Percentiles rank a stretch among this genome's conserved stretches.
These are phyloP conservation scores for Vanilla planifolia DNA, from an alignment of 106 monocot genomes.

Conservation along the genomic window DNA sequence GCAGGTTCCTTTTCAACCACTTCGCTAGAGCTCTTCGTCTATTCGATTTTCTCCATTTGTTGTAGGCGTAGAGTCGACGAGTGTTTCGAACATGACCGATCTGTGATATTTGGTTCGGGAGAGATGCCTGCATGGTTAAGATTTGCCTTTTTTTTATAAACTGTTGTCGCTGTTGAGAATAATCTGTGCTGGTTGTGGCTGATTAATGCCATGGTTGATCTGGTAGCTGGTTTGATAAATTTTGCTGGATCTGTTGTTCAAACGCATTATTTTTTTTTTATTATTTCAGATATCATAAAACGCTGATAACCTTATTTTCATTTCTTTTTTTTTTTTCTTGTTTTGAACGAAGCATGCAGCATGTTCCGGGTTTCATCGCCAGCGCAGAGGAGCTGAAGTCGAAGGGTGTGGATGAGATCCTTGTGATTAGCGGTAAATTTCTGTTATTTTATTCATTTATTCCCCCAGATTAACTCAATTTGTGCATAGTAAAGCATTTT, in stretches of 20 bases:
- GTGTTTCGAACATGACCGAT: no score
- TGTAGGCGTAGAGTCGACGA: no score
- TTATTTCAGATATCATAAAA: not conserved
- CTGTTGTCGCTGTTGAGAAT: no score
- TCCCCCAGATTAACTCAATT: not conserved
- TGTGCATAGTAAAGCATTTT: no score
- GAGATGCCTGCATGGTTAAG: no score
- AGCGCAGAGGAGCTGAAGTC: constrained; percentile 71
- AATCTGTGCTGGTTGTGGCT: not conserved
- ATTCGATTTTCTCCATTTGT: not conserved
- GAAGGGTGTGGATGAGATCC: constrained; percentile 89
- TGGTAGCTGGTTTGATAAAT: not conserved
- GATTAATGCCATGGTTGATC: not conserved
- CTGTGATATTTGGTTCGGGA: no score
- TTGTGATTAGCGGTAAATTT: constrained; percentile 73
- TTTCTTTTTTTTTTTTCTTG: no score
- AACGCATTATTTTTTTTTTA: not conserved
- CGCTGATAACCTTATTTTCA: no score
- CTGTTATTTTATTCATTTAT: not conserved
- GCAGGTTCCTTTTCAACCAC: constrained; percentile 43
- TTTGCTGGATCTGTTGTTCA: not conserved
- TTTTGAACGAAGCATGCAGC: constrained; percentile 52
- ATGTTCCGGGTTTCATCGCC: constrained; percentile 82
- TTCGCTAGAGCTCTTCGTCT: not conserved
- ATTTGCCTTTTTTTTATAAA: no score